A percentile compares a stretch with the other conserved stretches of the same genome.
Conservation (phyloP, 2,329 filamentous ascomycete genomes). For the Dothideomycetes sp. region DNA sequence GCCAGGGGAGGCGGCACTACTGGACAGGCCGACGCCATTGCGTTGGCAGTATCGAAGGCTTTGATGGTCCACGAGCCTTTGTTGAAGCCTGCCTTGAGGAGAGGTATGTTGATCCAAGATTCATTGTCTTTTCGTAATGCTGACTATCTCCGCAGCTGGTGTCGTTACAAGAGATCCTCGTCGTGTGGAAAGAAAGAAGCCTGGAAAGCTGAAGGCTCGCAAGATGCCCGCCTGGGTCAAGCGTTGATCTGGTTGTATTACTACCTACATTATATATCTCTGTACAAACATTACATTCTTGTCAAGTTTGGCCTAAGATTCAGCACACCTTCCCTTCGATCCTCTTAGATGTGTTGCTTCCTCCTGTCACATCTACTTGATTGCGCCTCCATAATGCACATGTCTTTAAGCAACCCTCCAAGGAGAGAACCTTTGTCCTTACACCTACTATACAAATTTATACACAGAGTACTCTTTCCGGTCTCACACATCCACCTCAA, state of each 20-base stretch:
- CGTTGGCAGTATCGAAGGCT: conserved; percentile 79
- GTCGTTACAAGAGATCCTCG: conserved; percentile 85
- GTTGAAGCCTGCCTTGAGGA: conserved; percentile 75
- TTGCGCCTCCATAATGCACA: too few relatives aligned
- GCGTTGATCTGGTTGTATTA: conserved; percentile 37
- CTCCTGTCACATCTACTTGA: too few relatives aligned
- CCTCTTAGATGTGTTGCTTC: neutral
- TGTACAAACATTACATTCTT: conserved; percentile 8
- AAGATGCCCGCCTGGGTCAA: conserved; percentile 99
- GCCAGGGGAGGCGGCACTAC: conserved; percentile 83
- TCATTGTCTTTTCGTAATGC: conserved; percentile 23
- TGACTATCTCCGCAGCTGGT: conserved; percentile 59
- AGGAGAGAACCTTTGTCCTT: neutral
- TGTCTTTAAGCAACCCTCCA: too few relatives aligned
- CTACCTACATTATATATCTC: conserved; percentile 8
- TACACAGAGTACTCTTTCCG: too few relatives aligned
- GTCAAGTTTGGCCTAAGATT: neutral
- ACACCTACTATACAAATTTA: too few relatives aligned
- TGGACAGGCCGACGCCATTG: conserved; percentile 90
- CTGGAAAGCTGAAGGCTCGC: conserved; percentile 88
- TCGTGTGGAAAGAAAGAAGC: conserved; percentile 95
- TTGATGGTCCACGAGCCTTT: conserved; percentile 85
- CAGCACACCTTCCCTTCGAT: neutral
- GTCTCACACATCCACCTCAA: neutral
- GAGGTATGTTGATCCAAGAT: conserved; percentile 55